These are phyloP conservation scores for Isochrysis galbana DNA, from an alignment of 78 protist genomes.

Conservation along the genomic window DNA sequence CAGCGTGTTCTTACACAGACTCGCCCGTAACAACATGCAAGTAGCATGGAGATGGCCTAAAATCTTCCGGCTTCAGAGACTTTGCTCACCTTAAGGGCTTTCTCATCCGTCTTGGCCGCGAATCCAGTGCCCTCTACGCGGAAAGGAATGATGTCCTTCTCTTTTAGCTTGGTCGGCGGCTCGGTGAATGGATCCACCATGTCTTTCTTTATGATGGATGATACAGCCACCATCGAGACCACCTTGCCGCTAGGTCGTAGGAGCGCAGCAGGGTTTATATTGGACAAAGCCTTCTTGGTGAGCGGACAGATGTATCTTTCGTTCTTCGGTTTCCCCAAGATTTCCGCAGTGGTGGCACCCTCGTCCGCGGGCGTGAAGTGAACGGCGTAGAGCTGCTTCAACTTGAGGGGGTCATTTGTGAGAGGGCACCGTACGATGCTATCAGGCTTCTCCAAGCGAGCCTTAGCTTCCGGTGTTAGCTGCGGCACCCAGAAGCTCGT, in stretches of 20 bases:
- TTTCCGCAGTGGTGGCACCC: too few relatives aligned
- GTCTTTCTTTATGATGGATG: not conserved
- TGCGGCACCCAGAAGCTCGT: constrained; percentile 11
- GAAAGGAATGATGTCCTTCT: not conserved
- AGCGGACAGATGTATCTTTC: constrained; percentile 1
- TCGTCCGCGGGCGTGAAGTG: not conserved
- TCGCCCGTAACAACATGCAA: too few relatives aligned
- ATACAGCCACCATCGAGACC: not conserved
- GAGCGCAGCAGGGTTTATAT: not conserved
- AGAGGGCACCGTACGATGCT: not conserved
- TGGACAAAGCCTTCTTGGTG: not conserved
- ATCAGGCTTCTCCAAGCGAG: not conserved
- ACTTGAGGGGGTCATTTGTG: not conserved
- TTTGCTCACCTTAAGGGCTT: not conserved
- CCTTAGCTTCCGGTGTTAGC: not conserved
- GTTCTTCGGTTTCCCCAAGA: not conserved
- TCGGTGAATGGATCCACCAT: constrained; percentile 16
- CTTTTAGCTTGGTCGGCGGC: not conserved
- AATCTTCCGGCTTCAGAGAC: too few relatives aligned
- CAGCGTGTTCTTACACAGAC: too few relatives aligned
- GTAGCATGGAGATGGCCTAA: too few relatives aligned
- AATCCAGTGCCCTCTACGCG: not conserved
- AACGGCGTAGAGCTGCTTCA: not conserved
- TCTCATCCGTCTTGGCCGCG: not conserved
- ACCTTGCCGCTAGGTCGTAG: constrained; percentile 6